Evolutionary conservation across 805 yeast genomes (phyloP), one percentile per base, ranked within the genome.

Genomic region (Myxozyma sirexii): DNA sequence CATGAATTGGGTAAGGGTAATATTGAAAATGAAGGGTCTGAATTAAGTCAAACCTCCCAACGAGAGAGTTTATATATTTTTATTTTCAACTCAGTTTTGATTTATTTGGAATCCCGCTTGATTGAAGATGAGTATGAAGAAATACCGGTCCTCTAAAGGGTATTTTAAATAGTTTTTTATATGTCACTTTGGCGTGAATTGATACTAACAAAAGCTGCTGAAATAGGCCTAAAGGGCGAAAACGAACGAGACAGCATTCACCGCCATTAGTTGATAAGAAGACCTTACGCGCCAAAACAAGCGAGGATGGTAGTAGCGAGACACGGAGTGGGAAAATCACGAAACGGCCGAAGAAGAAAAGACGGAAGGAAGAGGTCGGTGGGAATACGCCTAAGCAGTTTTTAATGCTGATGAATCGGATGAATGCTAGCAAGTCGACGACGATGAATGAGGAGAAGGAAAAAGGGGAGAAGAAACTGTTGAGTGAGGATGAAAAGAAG

Each of bases 371-470:
- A n/a, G 68, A 63, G 23, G 55, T 54, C 1, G 68, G 65, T 3
- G 76, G 74, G n/a, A 72, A 69, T 51, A 71, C 74, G 27, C 79
- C 79, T 2, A 67, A 72, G 23, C 68, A 62, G 21, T 75, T 72
- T 59, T 47, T 59, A 55, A 64, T 71, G 21, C 27, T 74, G 48
- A 68, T 75, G 76, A 62, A 54, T 26, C 57, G 62, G 48, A 43
- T 63, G 52, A 51, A 55, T 27, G 43, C 38, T 3, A 43, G 33
- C 17, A 37, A 12, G 31, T 24, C 12, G 23, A 10, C 54, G 44
- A 33, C 23, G 12, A 17, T 7, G 17, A 13, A 35, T 6, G 43
- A n/a, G n/a, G 7, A 23, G 10, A 4, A 7, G 8, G 44, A 44
- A 19, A 35, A 24, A 15, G 44, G 23, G 37, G 13, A 23, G n/a